Conservation (phyloP, 176 grass and related monocot genomes). For the Puya raimondii region DNA sequence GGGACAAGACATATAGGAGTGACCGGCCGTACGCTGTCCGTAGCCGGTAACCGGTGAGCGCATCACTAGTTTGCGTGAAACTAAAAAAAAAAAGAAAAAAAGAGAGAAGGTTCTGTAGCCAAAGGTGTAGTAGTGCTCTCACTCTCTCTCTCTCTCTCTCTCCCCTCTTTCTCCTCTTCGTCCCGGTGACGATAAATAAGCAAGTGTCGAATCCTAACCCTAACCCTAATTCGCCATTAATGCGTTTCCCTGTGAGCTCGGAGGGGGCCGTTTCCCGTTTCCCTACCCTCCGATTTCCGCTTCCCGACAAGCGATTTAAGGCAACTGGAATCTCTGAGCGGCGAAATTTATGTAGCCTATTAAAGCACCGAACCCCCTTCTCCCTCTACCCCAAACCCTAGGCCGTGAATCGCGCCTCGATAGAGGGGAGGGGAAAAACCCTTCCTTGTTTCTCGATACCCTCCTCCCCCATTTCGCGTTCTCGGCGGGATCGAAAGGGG, state of each 20-base stretch:
- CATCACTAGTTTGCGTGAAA: background rate
- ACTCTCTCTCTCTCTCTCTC: no score
- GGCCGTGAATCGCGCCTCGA: background rate
- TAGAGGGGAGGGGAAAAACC: background rate
- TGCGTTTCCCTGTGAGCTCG: no score
- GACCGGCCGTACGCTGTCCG: background rate
- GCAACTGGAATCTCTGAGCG: slow-evolving; percentile 4
- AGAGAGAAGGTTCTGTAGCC: no score
- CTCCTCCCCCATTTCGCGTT: background rate
- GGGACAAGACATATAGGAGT: background rate
- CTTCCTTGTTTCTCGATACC: background rate
- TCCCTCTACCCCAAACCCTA: background rate
- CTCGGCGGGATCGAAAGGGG: background rate
- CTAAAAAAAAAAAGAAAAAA: background rate
- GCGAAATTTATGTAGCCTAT: slow-evolving; percentile 3
- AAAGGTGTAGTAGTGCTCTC: no score
- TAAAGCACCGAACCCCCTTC: slow-evolving; percentile 1
- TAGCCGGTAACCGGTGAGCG: background rate
- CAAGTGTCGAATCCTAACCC: background rate
- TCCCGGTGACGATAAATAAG: no score
- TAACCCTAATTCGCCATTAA: background rate
- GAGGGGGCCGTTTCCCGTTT: background rate
- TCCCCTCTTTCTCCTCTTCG: no score
- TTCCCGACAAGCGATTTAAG: background rate
- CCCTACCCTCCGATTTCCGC: background rate